These are phyloP conservation scores for Ganoderma meredithae DNA, from an alignment of 1,284 basidiomycete species.

Conservation along the genomic window DNA sequence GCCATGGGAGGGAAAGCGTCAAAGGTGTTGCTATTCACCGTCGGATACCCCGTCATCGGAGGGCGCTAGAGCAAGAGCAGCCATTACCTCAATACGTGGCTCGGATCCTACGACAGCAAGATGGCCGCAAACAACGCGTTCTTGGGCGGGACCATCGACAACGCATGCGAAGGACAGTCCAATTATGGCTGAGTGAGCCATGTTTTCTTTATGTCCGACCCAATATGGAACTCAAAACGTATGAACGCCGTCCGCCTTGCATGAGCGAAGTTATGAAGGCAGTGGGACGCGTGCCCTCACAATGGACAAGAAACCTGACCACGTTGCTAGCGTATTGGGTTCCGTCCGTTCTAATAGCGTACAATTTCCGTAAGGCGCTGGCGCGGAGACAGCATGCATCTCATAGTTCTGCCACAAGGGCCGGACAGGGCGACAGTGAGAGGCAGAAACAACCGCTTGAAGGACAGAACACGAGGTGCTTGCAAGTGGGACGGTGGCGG, in stretches of 20 bases:
- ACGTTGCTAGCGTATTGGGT: conserved; percentile 7
- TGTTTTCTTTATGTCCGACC: conserved; percentile 3
- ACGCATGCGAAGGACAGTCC: conserved; percentile 11
- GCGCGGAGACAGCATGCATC: conserved; percentile 13
- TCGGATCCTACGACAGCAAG: conserved; percentile 16
- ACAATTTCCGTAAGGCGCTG: conserved; percentile 11
- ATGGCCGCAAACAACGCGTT: neutral
- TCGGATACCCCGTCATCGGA: neutral
- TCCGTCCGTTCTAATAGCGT: conserved; percentile 9
- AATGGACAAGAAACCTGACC: conserved; percentile 3
- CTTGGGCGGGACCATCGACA: conserved; percentile 1
- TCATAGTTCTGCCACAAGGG: conserved; percentile 7
- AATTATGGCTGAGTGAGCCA: conserved; percentile 9
- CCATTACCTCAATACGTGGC: conserved; percentile 19
- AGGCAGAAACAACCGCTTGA: conserved; percentile 18
- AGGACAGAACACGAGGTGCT: neutral
- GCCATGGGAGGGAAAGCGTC: conserved; percentile 15
- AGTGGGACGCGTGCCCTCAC: neutral
- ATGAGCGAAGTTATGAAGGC: neutral
- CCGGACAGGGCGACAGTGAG: conserved; percentile 16
- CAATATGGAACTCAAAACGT: neutral
- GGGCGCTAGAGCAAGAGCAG: neutral
- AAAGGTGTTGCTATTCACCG: conserved; percentile 13
- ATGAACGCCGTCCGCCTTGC: neutral
- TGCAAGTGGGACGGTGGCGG: conserved; percentile 5